phyloP scores from a whole-genome alignment of 2,329 filamentous ascomycete genomes.

The Juglanconis juglandina region DNA sequence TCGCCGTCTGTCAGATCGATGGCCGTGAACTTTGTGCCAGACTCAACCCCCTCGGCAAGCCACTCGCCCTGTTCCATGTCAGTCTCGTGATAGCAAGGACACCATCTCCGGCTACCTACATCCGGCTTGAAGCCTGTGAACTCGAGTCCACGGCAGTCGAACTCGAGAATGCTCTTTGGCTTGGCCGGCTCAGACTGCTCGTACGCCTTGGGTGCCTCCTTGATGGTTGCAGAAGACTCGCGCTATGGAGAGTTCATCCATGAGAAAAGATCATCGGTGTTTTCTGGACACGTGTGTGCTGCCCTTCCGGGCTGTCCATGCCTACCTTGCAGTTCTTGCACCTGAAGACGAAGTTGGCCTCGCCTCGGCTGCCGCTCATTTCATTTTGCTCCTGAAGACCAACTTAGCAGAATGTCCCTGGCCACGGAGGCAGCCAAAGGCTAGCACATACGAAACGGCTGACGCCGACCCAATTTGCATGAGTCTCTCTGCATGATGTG shows the following conservation, averaged over 20 bases:
- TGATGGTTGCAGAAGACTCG: slow-evolving; percentile 83
- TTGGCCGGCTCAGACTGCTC: slow-evolving; percentile 69
- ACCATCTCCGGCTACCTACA: slow-evolving; percentile 43
- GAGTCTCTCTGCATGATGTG: slow-evolving; percentile 90
- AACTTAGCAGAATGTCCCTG: background rate
- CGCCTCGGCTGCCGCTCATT: slow-evolving; percentile 86
- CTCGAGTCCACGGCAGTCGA: slow-evolving; percentile 92
- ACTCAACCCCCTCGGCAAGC: slow-evolving; percentile 78
- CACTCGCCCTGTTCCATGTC: slow-evolving; percentile 68
- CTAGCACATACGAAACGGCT: slow-evolving; percentile 73
- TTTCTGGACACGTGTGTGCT: background rate
- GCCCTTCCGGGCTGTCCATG: slow-evolving; percentile 1
- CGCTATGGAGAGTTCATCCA: slow-evolving; percentile 46
- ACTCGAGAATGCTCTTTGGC: slow-evolving; percentile 74
- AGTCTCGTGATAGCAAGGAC: slow-evolving; percentile 12
- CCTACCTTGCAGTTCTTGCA: slow-evolving; percentile 95
- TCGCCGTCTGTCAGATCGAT: slow-evolving; percentile 87
- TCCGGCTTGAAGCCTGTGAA: slow-evolving; percentile 89
- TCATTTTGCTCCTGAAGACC: slow-evolving; percentile 73
- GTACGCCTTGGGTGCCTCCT: slow-evolving; percentile 69
- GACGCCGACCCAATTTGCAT: slow-evolving; percentile 81
- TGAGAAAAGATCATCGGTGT: background rate
- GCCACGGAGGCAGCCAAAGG: slow-evolving; percentile 1
- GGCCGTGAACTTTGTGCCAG: slow-evolving; percentile 72
- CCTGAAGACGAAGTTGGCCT: slow-evolving; percentile 99